Evolutionary conservation across 2,329 filamentous ascomycete species (phyloP), one percentile per base, ranked within the genome.

Genomic region (Talaromyces islandicus): DNA sequence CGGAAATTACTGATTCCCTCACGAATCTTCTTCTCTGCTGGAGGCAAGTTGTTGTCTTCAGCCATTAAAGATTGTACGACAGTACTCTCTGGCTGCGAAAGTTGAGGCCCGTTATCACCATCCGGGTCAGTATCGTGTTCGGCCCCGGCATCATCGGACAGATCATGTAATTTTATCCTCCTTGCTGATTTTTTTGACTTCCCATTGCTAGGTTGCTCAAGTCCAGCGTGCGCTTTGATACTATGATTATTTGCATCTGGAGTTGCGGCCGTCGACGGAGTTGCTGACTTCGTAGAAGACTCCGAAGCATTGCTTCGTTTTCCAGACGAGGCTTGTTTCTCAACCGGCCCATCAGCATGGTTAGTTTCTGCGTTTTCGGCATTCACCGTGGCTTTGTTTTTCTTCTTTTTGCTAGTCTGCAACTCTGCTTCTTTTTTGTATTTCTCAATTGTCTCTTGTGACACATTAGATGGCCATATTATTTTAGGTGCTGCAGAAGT

Each of bases 401-500:
- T 30, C 29, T 29, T 27, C 9, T 17, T 50, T 24, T 60, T 62
- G 29, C 60, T 32, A 0, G 50, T 2, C 50, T 66, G 61, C 53
- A 62, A 52, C n/a, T 58, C 51, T 17, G 63, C 63, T 46, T 68
- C 64, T 30, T 9, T 52, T 52, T 29, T 29, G 12, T 25, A 52
- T 27, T n/a, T 21, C 24, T 62, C 54, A 10, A 67, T 50, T 11
- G n/a, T 38, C 19, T 63, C 64, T 24, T 43, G 11, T 4, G 63
- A 38, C 6, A 65, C 46, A 9, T 57, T 56, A n/a, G 60, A n/a
- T 21, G 66, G 66, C 27, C 60, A 67, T 9, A 62, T 57, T 41
- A 65, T 62, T 14, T 58, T 55, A 2, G 56, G 27, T 19, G 46
- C 43, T 21, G 2, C n/a, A 17, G 14, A 29, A 19, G 17, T 25